Evolutionary conservation across 495 filamentous ascomycete genomes (phyloP).

Genomic region (Tuber borchii): DNA sequence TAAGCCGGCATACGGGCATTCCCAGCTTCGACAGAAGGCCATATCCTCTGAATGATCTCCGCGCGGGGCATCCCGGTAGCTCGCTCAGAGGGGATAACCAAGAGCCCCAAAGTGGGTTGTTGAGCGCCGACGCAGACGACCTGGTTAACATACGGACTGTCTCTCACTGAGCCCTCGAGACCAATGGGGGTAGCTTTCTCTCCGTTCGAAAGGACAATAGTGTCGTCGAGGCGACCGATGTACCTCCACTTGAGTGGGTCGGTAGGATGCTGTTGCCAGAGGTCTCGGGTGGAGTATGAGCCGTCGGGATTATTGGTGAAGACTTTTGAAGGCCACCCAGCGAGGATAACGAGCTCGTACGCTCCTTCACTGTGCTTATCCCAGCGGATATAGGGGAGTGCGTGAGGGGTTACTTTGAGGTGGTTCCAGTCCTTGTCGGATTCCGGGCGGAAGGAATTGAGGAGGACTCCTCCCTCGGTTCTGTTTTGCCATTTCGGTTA

Average conservation of each 20-base stretch:
- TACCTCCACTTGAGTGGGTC: slow-evolving; percentile 44
- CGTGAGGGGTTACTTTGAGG: slow-evolving; percentile 48
- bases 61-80: slow-evolving; percentile 51
- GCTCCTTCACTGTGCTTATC: slow-evolving; percentile 47
- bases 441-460: slow-evolving; percentile 48
- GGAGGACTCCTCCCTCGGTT: slow-evolving; percentile 53
- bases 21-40: slow-evolving; percentile 20
- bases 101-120: slow-evolving; percentile 31
- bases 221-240: slow-evolving; percentile 49
- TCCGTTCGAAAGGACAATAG: slow-evolving; percentile 52
- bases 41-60: slow-evolving; percentile 35
- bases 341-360: slow-evolving; percentile 53
- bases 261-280: slow-evolving; percentile 53
- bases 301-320: slow-evolving; percentile 55
- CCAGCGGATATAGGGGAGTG: slow-evolving; percentile 49
- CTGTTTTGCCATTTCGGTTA: slow-evolving; percentile 31
- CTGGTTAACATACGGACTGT: slow-evolving; percentile 39
- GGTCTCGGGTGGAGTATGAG: slow-evolving; percentile 53
- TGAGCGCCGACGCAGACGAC: slow-evolving; percentile 26
- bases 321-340: slow-evolving; percentile 57
- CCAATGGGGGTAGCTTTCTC: slow-evolving; percentile 49
- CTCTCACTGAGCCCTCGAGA: slow-evolving; percentile 45
- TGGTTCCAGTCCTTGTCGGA: slow-evolving; percentile 53
- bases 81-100: slow-evolving; percentile 26
- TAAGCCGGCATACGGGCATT: slow-evolving; percentile 33